Evolutionary conservation across 2,329 filamentous ascomycete species (phyloP).

Genomic region (Zasmidium angulare): DNA sequence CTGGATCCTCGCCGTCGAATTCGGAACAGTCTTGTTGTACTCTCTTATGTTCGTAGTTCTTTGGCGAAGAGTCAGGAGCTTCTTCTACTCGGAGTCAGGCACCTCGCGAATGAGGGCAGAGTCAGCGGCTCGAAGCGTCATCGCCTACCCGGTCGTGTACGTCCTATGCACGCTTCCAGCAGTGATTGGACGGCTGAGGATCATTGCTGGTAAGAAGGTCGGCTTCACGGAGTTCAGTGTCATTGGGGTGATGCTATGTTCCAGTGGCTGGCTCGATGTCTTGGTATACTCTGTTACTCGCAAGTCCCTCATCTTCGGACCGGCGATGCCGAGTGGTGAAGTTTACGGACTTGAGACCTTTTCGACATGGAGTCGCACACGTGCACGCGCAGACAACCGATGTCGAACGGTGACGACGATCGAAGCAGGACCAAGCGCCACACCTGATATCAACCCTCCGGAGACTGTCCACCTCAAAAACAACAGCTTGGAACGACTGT

Average conservation of each 20-base stretch:
- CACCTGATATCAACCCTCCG: background rate
- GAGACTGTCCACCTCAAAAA: background rate
- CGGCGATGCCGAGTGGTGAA: slow-evolving; percentile 5
- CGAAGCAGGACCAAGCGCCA: background rate
- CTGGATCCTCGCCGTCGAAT: slow-evolving; percentile 59
- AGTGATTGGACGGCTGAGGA: slow-evolving; percentile 61
- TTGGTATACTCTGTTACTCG: slow-evolving; percentile 58
- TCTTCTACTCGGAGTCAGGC: slow-evolving; percentile 19
- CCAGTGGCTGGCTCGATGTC: slow-evolving; percentile 58
- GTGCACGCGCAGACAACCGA: background rate
- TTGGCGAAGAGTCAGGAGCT: slow-evolving; percentile 18
- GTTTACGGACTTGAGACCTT: slow-evolving; percentile 19
- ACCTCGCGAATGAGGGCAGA: slow-evolving; percentile 49
- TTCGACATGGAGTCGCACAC: slow-evolving; percentile 3
- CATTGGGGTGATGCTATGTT: slow-evolving; percentile 55
- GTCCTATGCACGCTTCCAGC: slow-evolving; percentile 65
- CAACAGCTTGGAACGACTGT: background rate
- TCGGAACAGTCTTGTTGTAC: slow-evolving; percentile 53
- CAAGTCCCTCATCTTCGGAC: slow-evolving; percentile 18
- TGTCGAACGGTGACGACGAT: background rate
- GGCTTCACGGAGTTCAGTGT: slow-evolving; percentile 48
- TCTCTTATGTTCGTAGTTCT: slow-evolving; percentile 31
- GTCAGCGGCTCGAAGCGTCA: slow-evolving; percentile 42
- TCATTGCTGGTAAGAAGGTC: slow-evolving; percentile 48
- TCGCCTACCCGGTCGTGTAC: slow-evolving; percentile 68